A percentile compares a stretch with the other conserved stretches of the same genome.
phyloP scores from a whole-genome alignment of 2,329 filamentous ascomycete genomes.

The Fusarium foetens region DNA sequence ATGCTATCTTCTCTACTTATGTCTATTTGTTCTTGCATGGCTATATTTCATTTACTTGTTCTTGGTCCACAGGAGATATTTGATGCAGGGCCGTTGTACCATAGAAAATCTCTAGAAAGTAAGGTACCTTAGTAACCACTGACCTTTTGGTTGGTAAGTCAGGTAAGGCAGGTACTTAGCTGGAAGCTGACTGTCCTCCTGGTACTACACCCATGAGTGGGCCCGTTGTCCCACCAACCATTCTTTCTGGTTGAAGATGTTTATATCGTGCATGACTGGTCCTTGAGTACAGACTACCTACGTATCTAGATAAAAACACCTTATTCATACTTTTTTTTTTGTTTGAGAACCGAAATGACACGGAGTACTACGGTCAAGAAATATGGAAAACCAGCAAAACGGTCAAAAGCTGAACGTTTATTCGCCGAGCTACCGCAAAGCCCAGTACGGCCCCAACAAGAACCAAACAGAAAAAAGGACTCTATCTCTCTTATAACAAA shows the following conservation, averaged over 20 bases:
- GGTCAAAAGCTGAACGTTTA: conserved; percentile 58
- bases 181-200: neutral
- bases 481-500: conserved; percentile 49
- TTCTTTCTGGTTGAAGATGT: neutral
- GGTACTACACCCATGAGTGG: neutral
- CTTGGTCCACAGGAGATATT: neutral
- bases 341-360: conserved; percentile 53
- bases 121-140: neutral
- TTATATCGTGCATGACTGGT: neutral
- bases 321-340: neutral
- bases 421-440: conserved; percentile 64
- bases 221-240: conserved; percentile 42
- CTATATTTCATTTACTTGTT: conserved; percentile 1
- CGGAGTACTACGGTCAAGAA: conserved; percentile 56
- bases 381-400: conserved; percentile 63
- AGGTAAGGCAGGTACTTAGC: neutral
- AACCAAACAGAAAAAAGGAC: conserved; percentile 31
- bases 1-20: conserved; percentile 5
- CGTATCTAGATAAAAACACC: neutral
- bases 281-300: neutral
- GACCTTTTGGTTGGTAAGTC: neutral
- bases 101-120: conserved; percentile 4
- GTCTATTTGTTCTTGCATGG: conserved; percentile 2
- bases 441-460: conserved; percentile 52
- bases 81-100: neutral